phyloP scores from a whole-genome alignment of 192 early-diverging fungal genomes.

The Coemansia sp. region DNA sequence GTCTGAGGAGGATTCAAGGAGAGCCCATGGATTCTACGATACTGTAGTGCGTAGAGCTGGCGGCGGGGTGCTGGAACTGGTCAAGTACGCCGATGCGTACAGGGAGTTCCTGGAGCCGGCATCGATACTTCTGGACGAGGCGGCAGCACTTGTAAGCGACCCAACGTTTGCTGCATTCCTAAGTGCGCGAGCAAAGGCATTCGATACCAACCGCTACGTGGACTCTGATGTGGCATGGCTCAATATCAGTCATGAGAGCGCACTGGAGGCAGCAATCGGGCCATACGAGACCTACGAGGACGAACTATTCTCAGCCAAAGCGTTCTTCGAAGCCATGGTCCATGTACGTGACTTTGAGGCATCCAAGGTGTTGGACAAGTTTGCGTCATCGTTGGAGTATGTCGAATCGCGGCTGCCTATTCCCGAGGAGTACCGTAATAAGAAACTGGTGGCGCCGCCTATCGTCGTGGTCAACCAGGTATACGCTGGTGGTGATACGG shows the following conservation, averaged over 20 bases:
- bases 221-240: constrained; percentile 72
- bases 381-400: constrained; percentile 62
- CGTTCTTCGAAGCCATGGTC: constrained; percentile 69
- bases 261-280: constrained; percentile 67
- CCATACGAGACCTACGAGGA: constrained; percentile 79
- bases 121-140: constrained; percentile 56
- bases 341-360: constrained; percentile 66
- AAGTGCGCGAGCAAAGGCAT: constrained; percentile 57
- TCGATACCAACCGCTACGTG: constrained; percentile 64
- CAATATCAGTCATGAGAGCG: constrained; percentile 59
- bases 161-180: constrained; percentile 60
- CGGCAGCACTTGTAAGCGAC: constrained; percentile 60
- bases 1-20: constrained; percentile 32
- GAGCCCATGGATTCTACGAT: constrained; percentile 70
- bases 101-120: constrained; percentile 57
- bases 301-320: constrained; percentile 62
- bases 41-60: constrained; percentile 51
- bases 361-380: constrained; percentile 61
- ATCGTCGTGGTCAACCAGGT: constrained; percentile 77
- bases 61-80: constrained; percentile 36
- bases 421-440: constrained; percentile 64
- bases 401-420: constrained; percentile 69
- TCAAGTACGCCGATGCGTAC: constrained; percentile 63
- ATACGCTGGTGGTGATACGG: constrained; percentile 68
- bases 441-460: constrained; percentile 61